A percentile compares a stretch with the other conserved stretches of the same genome.
phyloP scores from a whole-genome alignment of 2,329 filamentous ascomycete genomes.

The Apiospora marii region DNA sequence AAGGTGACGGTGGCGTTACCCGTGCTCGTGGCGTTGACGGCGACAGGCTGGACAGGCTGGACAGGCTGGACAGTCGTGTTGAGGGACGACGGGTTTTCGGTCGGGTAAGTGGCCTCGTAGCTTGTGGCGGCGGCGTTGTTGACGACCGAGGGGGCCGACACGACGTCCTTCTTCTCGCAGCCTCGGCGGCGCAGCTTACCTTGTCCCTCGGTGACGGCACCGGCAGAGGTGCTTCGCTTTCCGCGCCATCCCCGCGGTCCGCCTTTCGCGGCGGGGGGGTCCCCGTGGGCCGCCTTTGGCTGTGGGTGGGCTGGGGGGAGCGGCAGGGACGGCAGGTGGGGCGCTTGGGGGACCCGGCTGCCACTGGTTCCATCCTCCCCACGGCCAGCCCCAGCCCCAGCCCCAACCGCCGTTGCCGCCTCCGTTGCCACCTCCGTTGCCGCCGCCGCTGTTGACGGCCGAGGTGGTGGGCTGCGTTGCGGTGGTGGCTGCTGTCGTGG shows the following conservation, averaged over 20 bases:
- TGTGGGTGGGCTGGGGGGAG: not conserved
- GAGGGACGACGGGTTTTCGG: not conserved
- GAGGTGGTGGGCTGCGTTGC: not conserved
- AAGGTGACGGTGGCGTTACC: not conserved
- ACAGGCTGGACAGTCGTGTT: not conserved
- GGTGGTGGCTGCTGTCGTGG: not conserved
- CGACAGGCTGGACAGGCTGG: not conserved
- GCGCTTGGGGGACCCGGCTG: not conserved
- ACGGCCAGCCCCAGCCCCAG: not conserved
- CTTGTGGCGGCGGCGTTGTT: conserved; percentile 2
- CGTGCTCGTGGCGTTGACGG: not conserved
- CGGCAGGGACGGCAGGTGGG: not conserved
- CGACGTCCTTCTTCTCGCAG: not conserved
- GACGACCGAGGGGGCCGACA: not conserved
- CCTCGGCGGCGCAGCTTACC: not conserved
- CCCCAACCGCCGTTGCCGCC: not conserved
- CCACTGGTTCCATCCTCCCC: not conserved
- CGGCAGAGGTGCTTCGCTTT: not conserved
- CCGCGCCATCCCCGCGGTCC: not conserved
- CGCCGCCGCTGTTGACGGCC: not conserved
- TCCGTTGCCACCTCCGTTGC: not conserved
- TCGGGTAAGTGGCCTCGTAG: not conserved
- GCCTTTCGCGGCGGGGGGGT: not conserved
- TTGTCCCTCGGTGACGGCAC: not conserved
- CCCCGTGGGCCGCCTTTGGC: not conserved